Conservation (phyloP, 129 eudicot genomes). For the Helianthus annuus region HanXRQr2.0-SUNRISE NC_035436.2:72803223-72803722, state of each 20-base stretch:
- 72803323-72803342: conserved; percentile 88
- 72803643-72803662: not conserved
- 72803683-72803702: no score
- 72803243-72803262: conserved; percentile 96
- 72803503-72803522: conserved; percentile 26
- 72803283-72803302: conserved; percentile 90
- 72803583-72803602: not conserved
- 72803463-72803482: conserved; percentile 45
- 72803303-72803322: conserved; percentile 87
- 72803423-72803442: conserved; percentile 2
- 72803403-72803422: conserved; percentile 23
- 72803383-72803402: not conserved
- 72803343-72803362: conserved; percentile 25
- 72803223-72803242: conserved; percentile 95
- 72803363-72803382: not conserved
- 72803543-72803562: conserved; percentile 10
- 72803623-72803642: not conserved
- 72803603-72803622: not conserved
- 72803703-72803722: no score
- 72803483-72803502: conserved; percentile 50
- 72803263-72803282: conserved; percentile 91
- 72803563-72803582: not conserved
- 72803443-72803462: conserved; percentile 50
- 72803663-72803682: not conserved
- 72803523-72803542: not conserved